phyloP scores from a whole-genome alignment of 2,329 filamentous ascomycete species.

The Akanthomyces uredinophilus region DNA sequence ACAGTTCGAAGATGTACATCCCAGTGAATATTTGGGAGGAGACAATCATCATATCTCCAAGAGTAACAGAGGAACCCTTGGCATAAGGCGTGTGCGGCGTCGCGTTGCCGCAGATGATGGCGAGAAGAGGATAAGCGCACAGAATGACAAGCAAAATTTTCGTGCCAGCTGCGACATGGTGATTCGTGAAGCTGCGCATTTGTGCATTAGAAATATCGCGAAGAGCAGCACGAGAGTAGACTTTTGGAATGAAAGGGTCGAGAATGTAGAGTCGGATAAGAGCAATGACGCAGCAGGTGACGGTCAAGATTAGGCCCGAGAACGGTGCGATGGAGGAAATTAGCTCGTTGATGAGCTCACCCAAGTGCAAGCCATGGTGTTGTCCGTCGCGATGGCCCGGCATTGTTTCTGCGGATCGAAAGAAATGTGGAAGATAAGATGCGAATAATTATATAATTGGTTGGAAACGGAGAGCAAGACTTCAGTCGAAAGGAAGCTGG shows the following conservation, averaged over 20 bases:
- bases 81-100: slow-evolving; percentile 12
- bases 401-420: background rate
- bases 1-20: slow-evolving; percentile 16
- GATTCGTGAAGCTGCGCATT: slow-evolving; percentile 14
- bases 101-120: slow-evolving; percentile 4
- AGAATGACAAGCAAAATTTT: slow-evolving; percentile 14
- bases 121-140: slow-evolving; percentile 12
- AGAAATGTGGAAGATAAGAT: background rate
- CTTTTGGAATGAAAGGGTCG: slow-evolving; percentile 9
- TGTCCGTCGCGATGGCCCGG: background rate
- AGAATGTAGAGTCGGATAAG: slow-evolving; percentile 13
- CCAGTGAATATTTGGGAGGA: slow-evolving; percentile 8
- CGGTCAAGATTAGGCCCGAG: slow-evolving; percentile 14
- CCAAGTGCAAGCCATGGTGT: slow-evolving; percentile 8
- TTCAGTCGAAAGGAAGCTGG: background rate
- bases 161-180: slow-evolving; percentile 12
- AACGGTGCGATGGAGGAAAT: slow-evolving; percentile 9
- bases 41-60: slow-evolving; percentile 15
- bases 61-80: slow-evolving; percentile 3
- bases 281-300: slow-evolving; percentile 14
- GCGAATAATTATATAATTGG: background rate
- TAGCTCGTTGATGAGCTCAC: slow-evolving; percentile 11
- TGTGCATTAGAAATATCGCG: background rate
- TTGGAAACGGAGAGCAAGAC: background rate
- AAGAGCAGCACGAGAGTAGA: background rate